Evolutionary conservation across 306 rosid species (phyloP).

Genomic region (Cajanus cajan): DNA sequence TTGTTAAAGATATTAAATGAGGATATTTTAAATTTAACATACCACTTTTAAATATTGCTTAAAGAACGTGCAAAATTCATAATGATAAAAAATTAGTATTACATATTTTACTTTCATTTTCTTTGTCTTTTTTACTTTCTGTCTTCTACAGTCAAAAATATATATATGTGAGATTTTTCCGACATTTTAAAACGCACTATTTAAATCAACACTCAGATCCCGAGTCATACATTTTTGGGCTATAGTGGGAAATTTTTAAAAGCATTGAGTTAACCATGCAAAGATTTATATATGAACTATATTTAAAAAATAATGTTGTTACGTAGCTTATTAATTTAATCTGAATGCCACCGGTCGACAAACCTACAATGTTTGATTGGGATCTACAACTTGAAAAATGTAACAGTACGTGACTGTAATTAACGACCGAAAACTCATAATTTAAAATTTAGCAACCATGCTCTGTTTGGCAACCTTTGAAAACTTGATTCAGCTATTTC

Average conservation of each 20-base stretch:
- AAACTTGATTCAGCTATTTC: background rate
- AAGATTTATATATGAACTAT: too few relatives aligned
- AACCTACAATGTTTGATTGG: background rate
- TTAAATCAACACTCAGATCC: constrained; percentile 39
- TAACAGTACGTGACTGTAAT: background rate
- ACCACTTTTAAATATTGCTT: too few relatives aligned
- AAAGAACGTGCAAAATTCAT: too few relatives aligned
- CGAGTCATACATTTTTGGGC: constrained; percentile 25
- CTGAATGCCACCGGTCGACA: background rate
- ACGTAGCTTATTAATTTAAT: too few relatives aligned
- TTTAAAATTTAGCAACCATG: background rate
- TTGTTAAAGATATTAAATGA: too few relatives aligned
- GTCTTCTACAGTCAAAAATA: background rate
- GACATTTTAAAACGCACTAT: constrained; percentile 28
- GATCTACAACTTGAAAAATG: background rate
- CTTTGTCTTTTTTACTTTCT: background rate
- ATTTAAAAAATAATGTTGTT: background rate
- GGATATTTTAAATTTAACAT: too few relatives aligned
- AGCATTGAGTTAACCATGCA: background rate
- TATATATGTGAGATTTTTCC: background rate
- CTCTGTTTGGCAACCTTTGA: constrained; percentile 1
- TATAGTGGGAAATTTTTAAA: background rate
- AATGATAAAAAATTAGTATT: too few relatives aligned
- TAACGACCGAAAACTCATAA: background rate
- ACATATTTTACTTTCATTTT: too few relatives aligned